Conservation (phyloP, 1,284 basidiomycete species). For the Ceratobasidium sp. region DNA sequence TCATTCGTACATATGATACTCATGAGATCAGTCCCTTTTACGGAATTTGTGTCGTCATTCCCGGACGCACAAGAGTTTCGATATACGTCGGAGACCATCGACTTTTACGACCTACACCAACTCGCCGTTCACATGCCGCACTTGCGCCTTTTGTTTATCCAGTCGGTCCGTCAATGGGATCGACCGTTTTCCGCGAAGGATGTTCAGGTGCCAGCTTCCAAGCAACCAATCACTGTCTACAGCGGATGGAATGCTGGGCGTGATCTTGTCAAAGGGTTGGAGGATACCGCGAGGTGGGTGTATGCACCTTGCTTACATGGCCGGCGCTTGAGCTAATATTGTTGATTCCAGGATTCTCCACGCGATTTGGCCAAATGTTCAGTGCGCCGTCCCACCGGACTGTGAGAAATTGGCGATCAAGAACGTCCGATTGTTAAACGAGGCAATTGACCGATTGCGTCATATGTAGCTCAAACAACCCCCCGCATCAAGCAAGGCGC, state of each 20-base stretch:
- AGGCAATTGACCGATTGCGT: neutral
- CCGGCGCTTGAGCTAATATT: neutral
- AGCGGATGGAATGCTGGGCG: neutral
- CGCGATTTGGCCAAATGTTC: neutral
- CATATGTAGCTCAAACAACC: neutral
- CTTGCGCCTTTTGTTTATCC: neutral
- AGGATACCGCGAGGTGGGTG: neutral
- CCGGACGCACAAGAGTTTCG: neutral
- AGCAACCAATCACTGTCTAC: neutral
- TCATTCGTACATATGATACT: neutral
- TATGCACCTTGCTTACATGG: neutral
- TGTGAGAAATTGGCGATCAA: neutral
- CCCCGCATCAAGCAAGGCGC: too few species aligned
- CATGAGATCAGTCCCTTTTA: neutral
- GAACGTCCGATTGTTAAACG: neutral
- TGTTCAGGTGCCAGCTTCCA: neutral
- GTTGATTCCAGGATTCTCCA: neutral
- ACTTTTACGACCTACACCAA: constrained; percentile 1
- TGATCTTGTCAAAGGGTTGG: neutral
- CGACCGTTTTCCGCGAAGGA: neutral
- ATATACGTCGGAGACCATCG: constrained; percentile 1
- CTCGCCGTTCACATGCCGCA: neutral
- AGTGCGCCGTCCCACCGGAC: neutral
- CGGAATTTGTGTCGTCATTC: neutral
- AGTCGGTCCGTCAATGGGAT: neutral